phyloP scores from a whole-genome alignment of 129 eudicot genomes.

The Flaveria ramosissima region DNA sequence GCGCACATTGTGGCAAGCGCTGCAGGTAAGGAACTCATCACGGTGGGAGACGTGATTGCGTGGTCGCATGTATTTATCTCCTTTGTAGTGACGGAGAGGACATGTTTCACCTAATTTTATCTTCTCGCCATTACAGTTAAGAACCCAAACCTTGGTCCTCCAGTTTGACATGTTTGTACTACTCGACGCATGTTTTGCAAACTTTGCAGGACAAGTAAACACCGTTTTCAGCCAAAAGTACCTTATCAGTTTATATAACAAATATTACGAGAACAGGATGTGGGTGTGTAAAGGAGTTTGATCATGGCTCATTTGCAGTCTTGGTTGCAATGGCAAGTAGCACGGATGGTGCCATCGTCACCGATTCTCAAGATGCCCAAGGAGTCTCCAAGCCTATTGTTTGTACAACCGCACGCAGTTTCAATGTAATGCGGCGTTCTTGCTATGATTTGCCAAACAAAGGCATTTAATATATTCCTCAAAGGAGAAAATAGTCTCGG shows the following conservation, averaged over 20 bases:
- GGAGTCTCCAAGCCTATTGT: constrained; percentile 16
- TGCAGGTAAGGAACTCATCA: constrained; percentile 25
- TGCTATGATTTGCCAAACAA: neutral
- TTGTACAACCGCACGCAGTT: constrained; percentile 33
- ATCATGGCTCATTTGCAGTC: constrained; percentile 16
- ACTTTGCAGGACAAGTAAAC: constrained; percentile 23
- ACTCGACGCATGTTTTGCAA: constrained; percentile 31
- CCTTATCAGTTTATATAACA: neutral
- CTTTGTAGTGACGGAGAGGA: constrained; percentile 21
- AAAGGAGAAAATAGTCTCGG: constrained; percentile 3
- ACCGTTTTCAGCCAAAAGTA: neutral
- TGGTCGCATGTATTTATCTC: constrained; percentile 18
- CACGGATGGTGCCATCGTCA: constrained; percentile 27
- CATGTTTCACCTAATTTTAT: constrained; percentile 19
- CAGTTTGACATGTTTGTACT: constrained; percentile 21
- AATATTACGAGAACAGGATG: neutral
- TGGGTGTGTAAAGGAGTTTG: neutral
- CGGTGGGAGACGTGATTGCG: constrained; percentile 24
- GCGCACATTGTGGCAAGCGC: constrained; percentile 17
- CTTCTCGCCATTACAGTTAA: neutral
- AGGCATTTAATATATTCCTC: neutral
- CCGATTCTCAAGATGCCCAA: constrained; percentile 22
- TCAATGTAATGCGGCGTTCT: constrained; percentile 21
- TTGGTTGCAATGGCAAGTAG: constrained; percentile 23
- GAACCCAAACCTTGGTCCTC: constrained; percentile 37